Conservation (phyloP, 2,329 filamentous ascomycete genomes). For the Curvularia sp. region DNA sequence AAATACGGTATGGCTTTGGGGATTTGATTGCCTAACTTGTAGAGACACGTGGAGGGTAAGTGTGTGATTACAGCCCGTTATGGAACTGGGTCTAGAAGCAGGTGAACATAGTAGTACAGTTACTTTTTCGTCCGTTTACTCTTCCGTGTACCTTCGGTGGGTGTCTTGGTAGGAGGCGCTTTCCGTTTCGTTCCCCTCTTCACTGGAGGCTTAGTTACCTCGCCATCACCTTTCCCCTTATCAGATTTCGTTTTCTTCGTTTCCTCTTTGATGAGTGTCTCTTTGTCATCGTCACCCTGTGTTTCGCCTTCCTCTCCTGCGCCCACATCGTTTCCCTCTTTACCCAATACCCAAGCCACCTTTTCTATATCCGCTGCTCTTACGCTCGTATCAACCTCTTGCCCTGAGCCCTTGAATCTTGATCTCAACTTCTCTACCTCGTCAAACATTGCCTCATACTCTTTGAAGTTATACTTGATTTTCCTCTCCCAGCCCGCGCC, state of each 20-base stretch:
- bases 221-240: neutral
- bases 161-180: slow-evolving; percentile 17
- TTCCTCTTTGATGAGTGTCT: neutral
- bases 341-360: slow-evolving; percentile 17
- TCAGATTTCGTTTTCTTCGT: slow-evolving; percentile 1
- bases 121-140: slow-evolving; percentile 38
- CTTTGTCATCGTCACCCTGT: slow-evolving; percentile 4
- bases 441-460: slow-evolving; percentile 67
- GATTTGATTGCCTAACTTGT: neutral
- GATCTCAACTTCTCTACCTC: slow-evolving; percentile 37
- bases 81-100: neutral
- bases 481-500: slow-evolving; percentile 57
- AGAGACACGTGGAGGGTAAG: neutral
- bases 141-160: slow-evolving; percentile 31
- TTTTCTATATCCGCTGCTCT: slow-evolving; percentile 27
- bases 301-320: slow-evolving; percentile 3
- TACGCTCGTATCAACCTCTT: slow-evolving; percentile 10
- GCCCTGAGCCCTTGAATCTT: slow-evolving; percentile 55
- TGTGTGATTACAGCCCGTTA: neutral
- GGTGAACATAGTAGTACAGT: neutral
- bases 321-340: slow-evolving; percentile 13
- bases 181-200: slow-evolving; percentile 38
- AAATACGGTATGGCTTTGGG: neutral
- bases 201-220: slow-evolving; percentile 1
- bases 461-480: slow-evolving; percentile 74